Base-by-base conservation (phyloP, 306 rosid genomes). In the Clitoria ternatea region DNA sequence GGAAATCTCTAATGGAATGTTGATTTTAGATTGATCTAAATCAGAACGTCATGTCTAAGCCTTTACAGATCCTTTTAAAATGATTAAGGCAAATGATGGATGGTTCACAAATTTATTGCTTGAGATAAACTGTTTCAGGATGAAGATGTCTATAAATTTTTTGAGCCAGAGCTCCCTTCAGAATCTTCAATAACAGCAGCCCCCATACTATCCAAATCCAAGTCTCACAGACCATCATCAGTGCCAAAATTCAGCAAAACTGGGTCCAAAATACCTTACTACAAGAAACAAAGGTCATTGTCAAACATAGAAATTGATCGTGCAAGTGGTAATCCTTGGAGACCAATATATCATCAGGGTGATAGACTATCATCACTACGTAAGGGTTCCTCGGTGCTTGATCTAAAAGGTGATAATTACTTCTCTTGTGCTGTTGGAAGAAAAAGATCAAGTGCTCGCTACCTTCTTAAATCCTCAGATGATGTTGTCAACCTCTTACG, bases 371-470 rank as follows among this genome's bases (percentile, higher is more conserved):
- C 89, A 61, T 68, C 89, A 32, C 50, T 80, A 52, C 62, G 80
- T 5, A 97, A 90, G 76, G 97, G 98, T 14, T 89, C 97, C 54
- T 94, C 97, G 0, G 96, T 89, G 73, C 88, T 91, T 45, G 99
- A 91, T 74, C 97, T 90, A 78, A 84, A 82, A 81, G 96, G 92
- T 13, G 92, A 85, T 59, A 84, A 91, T 35, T 94, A 94, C 87
- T 94, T 94, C 86, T 94, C 98, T 15, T 91, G 97, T 19, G 81
- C 89, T 2, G 98, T 91, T 57, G 83, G 83, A 19, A 70, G 96
- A 27, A 89, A 94, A 79, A 78, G 89, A 62, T 85, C 97, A 55
- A 89, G 66, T 23, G 96, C 97, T 2, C 81, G 99, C 30, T 94
- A 89, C 83, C 89, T 87, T 47, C 89, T 91, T n/a, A 84, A 77